phyloP scores from a whole-genome alignment of 305 asterid genomes.

The Plantago rigida region DNA sequence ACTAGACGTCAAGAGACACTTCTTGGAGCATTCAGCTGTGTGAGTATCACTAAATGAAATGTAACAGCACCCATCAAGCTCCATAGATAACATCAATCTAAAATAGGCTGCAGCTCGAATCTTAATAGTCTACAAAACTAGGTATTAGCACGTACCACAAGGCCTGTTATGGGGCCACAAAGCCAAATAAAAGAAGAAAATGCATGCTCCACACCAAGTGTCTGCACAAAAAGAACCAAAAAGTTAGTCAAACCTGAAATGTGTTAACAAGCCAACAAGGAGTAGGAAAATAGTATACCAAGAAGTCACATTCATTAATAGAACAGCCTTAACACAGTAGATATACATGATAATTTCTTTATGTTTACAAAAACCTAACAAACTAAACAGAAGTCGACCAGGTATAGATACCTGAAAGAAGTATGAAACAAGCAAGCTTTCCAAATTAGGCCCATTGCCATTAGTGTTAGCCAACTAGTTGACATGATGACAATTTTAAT shows the following conservation, averaged over 20 bases:
- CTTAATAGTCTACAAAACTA: slow-evolving; percentile 13
- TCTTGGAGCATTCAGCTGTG: slow-evolving; percentile 9
- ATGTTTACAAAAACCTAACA: too few relatives aligned
- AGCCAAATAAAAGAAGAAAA: slow-evolving; percentile 99
- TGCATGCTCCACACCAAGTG: slow-evolving; percentile 92
- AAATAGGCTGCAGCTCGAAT: slow-evolving; percentile 10
- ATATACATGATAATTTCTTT: too few relatives aligned
- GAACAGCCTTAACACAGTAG: neutral
- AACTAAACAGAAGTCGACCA: too few relatives aligned
- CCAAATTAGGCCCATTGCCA: too few relatives aligned
- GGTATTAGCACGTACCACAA: slow-evolving; percentile 56
- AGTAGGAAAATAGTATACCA: too few relatives aligned
- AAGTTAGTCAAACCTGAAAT: slow-evolving; percentile 20
- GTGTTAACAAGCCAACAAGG: neutral
- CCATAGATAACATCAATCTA: slow-evolving; percentile 17
- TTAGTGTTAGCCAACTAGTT: too few relatives aligned
- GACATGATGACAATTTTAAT: too few relatives aligned
- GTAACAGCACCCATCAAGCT: slow-evolving; percentile 17
- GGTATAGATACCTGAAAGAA: too few relatives aligned
- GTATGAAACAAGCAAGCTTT: too few relatives aligned
- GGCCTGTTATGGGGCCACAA: slow-evolving; percentile 99
- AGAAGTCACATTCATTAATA: too few relatives aligned
- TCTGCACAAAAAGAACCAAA: slow-evolving; percentile 51
- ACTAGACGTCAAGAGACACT: slow-evolving; percentile 5
- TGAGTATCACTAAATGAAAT: slow-evolving; percentile 14